Evolutionary conservation across 1,139 yeast genomes (phyloP), one percentile per base, ranked within the genome.

Genomic region (Diutina pseudorugosa): DNA sequence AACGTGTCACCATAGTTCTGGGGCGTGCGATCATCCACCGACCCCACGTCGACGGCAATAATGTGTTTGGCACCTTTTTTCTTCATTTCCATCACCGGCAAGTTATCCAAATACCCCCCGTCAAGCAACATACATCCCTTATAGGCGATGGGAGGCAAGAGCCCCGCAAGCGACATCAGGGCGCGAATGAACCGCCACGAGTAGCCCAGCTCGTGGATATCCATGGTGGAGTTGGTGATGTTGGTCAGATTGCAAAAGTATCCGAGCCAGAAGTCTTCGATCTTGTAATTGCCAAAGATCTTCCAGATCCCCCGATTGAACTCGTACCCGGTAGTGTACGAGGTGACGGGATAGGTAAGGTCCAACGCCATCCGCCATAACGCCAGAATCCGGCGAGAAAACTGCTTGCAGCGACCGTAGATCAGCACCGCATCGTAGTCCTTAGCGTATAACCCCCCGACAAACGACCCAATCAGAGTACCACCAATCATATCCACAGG

Each of bases 261-360:
- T 56, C 79, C 82, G 55, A 93, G 76, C 98, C 98, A 93, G 65
- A 93, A 91, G 64, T 93, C 98, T 63, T 93, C 98, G 58, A 93
- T 88, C 61, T 96, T 85, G 21, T 84, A 76, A 57, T 89, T 94
- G 0, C 98, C 98, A 69, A 93, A 86, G 0, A 89, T 80, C 65
- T 93, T 93, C 97, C 98, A 93, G 19, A 93, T 82, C 51, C 98
- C 98, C 59, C 98, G 76, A 65, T 93, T 93, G 66, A 93, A 93
- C 65, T 90, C 98, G 67, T 93, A 96, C 1, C 98, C 98, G 0
- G 98, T 93, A 12, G 95, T 86, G 63, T 93, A 93, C 0, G 98
- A 86, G 0, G 96, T 90, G 0, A 89, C 84, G 0, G 98, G 98
- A 63, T 91, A 86, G 0, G 98, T 93, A 59, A 93, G 68, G 63